Conservation (phyloP, 2,329 filamentous ascomycete species). For the Alternaria novae-zelandiae region DNA sequence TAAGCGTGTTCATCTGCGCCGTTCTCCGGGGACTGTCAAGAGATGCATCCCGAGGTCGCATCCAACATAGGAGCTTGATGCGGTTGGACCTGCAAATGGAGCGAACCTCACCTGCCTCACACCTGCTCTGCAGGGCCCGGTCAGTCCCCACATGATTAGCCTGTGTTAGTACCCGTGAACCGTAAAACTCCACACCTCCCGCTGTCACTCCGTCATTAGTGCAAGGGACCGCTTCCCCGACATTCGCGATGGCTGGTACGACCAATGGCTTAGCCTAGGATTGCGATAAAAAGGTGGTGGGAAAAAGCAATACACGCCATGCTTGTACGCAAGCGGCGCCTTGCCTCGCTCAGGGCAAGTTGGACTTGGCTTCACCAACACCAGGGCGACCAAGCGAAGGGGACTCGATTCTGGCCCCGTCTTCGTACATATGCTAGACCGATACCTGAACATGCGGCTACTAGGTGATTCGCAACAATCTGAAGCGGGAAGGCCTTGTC, state of each 20-base stretch:
- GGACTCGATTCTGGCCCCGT: not conserved
- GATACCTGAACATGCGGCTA: not conserved
- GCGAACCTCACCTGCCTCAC: not conserved
- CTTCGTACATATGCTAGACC: not conserved
- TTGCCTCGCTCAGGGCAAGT: not conserved
- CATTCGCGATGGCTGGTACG: not conserved
- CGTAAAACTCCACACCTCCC: not conserved
- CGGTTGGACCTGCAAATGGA: not conserved
- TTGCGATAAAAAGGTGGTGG: not conserved
- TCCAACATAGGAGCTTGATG: not conserved
- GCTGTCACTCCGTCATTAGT: not conserved
- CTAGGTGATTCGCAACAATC: not conserved
- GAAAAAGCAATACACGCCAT: not conserved
- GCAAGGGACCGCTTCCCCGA: not conserved
- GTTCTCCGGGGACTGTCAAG: not conserved
- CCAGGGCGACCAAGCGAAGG: not conserved
- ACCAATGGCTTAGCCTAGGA: not conserved
- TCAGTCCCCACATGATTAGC: not conserved
- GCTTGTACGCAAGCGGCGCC: not conserved
- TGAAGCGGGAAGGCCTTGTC: not conserved
- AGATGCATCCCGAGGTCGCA: not conserved
- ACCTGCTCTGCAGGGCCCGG: not conserved
- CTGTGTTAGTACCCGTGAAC: not conserved
- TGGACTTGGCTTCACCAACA: not conserved
- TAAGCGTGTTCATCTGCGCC: not conserved